Percentiles rank a stretch among this genome's conserved stretches.
Conservation (phyloP, 805 yeast genomes). For the Wickerhamiella lipophila region DNA sequence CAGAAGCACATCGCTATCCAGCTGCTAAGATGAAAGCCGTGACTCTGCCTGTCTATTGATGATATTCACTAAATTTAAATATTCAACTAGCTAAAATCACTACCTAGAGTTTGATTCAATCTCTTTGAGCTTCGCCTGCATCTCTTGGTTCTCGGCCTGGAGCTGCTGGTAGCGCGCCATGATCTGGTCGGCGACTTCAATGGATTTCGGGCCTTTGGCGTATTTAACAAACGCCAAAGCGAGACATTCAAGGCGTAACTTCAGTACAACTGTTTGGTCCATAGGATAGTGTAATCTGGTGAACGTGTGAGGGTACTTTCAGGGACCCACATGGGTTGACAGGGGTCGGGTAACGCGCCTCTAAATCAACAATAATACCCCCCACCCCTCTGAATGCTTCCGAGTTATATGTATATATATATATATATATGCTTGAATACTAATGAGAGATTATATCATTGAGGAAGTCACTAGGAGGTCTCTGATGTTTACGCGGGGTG, state of each 20-base stretch:
- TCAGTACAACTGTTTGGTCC: background rate
- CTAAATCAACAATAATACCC: too few relatives aligned
- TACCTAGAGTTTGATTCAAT: background rate
- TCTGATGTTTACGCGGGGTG: background rate
- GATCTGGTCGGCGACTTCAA: background rate
- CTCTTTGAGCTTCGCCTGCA: background rate
- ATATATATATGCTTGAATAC: background rate
- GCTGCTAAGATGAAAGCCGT: too few relatives aligned
- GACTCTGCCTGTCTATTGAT: too few relatives aligned
- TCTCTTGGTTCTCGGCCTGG: constrained; percentile 3
- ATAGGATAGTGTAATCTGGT: background rate
- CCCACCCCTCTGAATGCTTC: too few relatives aligned
- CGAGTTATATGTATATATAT: too few relatives aligned
- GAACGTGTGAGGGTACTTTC: background rate
- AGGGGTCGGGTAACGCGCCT: too few relatives aligned
- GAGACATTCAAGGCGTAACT: constrained; percentile 5
- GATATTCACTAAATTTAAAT: too few relatives aligned
- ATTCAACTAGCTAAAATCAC: background rate
- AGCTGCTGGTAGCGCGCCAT: constrained; percentile 1
- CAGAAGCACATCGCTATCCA: too few relatives aligned
- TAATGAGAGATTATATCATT: constrained; percentile 4
- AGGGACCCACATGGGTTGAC: constrained; percentile 1
- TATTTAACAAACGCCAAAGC: constrained; percentile 1
- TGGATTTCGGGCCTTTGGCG: background rate
- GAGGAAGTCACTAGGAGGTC: constrained; percentile 8